phyloP scores from a whole-genome alignment of 306 rosid genomes.

The Castanea mollissima region DNA sequence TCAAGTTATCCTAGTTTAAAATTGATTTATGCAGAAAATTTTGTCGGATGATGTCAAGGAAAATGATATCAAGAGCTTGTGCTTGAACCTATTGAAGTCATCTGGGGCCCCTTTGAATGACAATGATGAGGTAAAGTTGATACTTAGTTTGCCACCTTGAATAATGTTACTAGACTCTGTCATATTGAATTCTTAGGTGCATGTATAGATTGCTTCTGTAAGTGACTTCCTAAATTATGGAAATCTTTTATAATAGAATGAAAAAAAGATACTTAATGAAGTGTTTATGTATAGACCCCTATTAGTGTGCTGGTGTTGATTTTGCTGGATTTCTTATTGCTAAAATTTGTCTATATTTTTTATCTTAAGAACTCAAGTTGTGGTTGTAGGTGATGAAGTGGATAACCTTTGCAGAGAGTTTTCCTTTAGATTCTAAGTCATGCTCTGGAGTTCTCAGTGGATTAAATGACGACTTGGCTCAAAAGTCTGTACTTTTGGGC shows the following conservation, averaged over 20 bases:
- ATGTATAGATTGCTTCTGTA: not conserved
- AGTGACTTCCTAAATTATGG: not conserved
- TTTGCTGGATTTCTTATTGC: not conserved
- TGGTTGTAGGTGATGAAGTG: constrained; percentile 60
- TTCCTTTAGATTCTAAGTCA: constrained; percentile 47
- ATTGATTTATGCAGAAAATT: constrained; percentile 47
- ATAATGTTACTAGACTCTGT: not conserved
- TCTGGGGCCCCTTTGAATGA: constrained; percentile 31
- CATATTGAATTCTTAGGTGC: not conserved
- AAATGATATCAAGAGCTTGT: constrained; percentile 53
- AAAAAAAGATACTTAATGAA: not conserved
- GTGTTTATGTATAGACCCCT: not conserved
- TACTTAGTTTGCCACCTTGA: too few relatives aligned
- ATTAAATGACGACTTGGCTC: constrained; percentile 60
- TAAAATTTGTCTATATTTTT: constrained; percentile 5
- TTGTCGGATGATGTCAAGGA: constrained; percentile 37
- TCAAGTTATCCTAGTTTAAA: constrained; percentile 12
- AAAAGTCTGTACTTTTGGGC: constrained; percentile 67
- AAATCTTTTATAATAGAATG: not conserved
- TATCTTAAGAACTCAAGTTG: constrained; percentile 8
- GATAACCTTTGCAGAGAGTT: constrained; percentile 67
- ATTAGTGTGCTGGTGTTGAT: not conserved
- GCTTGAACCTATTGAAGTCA: constrained; percentile 34
- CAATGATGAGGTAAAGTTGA: constrained; percentile 45
- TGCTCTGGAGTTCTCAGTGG: constrained; percentile 56